Evolutionary conservation across 2,329 filamentous ascomycete genomes (phyloP).

Genomic region (Daldinia sp.): DNA sequence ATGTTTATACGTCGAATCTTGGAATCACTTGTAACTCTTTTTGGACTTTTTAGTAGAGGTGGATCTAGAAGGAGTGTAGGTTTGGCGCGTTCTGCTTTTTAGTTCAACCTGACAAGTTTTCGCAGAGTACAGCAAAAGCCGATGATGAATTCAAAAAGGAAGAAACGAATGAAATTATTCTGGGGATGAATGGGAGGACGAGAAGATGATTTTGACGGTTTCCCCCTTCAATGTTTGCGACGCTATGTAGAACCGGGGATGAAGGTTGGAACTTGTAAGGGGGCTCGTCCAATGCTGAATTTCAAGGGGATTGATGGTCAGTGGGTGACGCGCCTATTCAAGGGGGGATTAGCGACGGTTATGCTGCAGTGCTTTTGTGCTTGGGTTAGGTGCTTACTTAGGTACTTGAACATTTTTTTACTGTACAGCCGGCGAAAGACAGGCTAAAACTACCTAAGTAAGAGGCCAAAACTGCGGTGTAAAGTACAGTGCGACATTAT

Average conservation of each 20-base stretch:
- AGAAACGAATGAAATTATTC: conserved; percentile 34
- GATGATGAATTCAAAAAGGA: neutral
- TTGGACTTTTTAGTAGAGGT: conserved; percentile 15
- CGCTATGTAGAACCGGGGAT: conserved; percentile 24
- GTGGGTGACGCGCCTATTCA: conserved; percentile 30
- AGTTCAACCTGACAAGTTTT: neutral
- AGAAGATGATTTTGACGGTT: conserved; percentile 34
- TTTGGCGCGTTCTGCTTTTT: conserved; percentile 21
- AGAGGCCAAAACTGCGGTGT: neutral
- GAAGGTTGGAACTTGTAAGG: conserved; percentile 35
- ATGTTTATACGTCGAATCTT: conserved; percentile 19
- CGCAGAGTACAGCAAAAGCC: conserved; percentile 5
- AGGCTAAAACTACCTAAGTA: too few relatives aligned
- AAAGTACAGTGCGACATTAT: conserved; percentile 1
- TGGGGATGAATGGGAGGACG: conserved; percentile 17
- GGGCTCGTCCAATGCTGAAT: conserved; percentile 35
- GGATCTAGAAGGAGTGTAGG: conserved; percentile 33
- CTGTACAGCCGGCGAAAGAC: conserved; percentile 9
- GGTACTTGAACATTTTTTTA: neutral
- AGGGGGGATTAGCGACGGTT: conserved; percentile 21
- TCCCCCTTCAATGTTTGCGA: conserved; percentile 30
- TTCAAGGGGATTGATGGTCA: conserved; percentile 28
- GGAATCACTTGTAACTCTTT: conserved; percentile 14
- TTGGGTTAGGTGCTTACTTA: conserved; percentile 3
- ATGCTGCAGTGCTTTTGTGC: conserved; percentile 16